These are phyloP conservation scores for Podospora appendiculata DNA, from an alignment of 495 filamentous ascomycete genomes.

Conservation along the genomic window DNA sequence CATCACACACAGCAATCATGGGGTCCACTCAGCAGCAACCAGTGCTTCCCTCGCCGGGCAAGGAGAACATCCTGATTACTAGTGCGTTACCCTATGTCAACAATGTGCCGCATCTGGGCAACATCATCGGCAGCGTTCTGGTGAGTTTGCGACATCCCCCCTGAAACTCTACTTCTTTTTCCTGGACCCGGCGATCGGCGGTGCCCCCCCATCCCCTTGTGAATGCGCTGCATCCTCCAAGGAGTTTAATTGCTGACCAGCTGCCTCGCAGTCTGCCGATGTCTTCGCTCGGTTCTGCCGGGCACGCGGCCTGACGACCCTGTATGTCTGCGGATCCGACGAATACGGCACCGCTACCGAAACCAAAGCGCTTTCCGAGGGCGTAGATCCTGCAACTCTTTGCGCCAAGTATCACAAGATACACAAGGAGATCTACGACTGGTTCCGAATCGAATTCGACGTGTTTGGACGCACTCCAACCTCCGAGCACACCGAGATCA, in stretches of 20 bases:
- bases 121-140: constrained; percentile 64
- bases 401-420: constrained; percentile 75
- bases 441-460: constrained; percentile 74
- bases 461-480: constrained; percentile 79
- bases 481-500: constrained; percentile 70
- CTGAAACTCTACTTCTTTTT: too few species aligned
- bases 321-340: background rate
- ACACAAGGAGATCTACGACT: constrained; percentile 72
- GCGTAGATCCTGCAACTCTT: constrained; percentile 54
- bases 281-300: constrained; percentile 30
- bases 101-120: constrained; percentile 87
- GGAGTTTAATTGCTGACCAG: too few species aligned
- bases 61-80: constrained; percentile 44
- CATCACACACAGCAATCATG: too few species aligned
- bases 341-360: constrained; percentile 73
- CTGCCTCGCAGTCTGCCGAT: constrained; percentile 43
- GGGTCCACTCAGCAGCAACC: too few species aligned
- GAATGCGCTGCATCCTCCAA: too few species aligned
- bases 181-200: too few species aligned
- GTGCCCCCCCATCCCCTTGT: too few species aligned
- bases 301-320: too few species aligned
- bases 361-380: constrained; percentile 47
- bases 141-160: constrained; percentile 8
- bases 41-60: constrained; percentile 31
- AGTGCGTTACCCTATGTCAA: constrained; percentile 78